Percentiles rank a stretch among this genome's conserved stretches.
Evolutionary conservation across 331 rosid species (phyloP).

Genomic region (Quercus phellos): DNA sequence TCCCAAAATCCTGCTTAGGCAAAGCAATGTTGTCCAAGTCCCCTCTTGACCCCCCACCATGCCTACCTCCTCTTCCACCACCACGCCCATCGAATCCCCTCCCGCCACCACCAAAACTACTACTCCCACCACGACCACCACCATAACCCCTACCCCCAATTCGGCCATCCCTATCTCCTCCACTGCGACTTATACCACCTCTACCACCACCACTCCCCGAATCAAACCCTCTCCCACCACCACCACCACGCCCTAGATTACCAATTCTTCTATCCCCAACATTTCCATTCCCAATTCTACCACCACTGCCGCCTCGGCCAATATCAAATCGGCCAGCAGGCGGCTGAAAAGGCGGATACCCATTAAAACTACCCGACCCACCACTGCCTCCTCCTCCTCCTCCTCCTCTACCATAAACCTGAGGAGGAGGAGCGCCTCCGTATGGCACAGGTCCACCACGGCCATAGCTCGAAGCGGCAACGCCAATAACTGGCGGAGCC

Average conservation of each 20-base stretch:
- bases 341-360: slow-evolving; percentile 55
- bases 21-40: slow-evolving; percentile 71
- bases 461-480: slow-evolving; percentile 31
- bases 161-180: slow-evolving; percentile 33
- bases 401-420: slow-evolving; percentile 37
- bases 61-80: slow-evolving; percentile 59
- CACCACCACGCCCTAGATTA: slow-evolving; percentile 24
- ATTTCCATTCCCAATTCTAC: slow-evolving; percentile 28
- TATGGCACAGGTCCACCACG: slow-evolving; percentile 44
- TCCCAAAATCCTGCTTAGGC: slow-evolving; percentile 74
- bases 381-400: slow-evolving; percentile 39
- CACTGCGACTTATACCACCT: slow-evolving; percentile 32
- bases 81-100: slow-evolving; percentile 27
- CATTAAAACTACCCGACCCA: slow-evolving; percentile 39
- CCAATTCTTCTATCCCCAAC: slow-evolving; percentile 22
- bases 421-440: slow-evolving; percentile 30
- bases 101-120: slow-evolving; percentile 26
- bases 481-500: slow-evolving; percentile 19
- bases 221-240: slow-evolving; percentile 22
- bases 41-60: slow-evolving; percentile 59
- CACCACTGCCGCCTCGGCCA: slow-evolving; percentile 40
- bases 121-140: slow-evolving; percentile 16
- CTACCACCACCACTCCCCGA: slow-evolving; percentile 35
- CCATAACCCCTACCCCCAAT: slow-evolving; percentile 38
- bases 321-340: slow-evolving; percentile 61